phyloP scores from a whole-genome alignment of 495 filamentous ascomycete genomes.

The Chaetomium tenue region DNA sequence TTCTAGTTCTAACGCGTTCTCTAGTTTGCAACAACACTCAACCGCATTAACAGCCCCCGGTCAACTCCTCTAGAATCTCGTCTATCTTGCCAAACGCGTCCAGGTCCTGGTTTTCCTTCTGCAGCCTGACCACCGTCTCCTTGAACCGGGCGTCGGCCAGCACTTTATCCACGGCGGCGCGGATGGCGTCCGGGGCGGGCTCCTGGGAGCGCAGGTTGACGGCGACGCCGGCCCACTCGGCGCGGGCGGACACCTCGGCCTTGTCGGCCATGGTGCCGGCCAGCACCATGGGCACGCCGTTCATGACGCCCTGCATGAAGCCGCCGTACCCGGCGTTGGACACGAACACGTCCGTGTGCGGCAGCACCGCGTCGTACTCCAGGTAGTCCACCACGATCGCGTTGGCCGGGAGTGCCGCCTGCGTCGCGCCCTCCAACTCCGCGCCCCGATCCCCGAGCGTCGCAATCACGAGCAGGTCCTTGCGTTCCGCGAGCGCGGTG shows the following conservation, averaged over 20 bases:
- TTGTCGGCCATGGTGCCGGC: conserved; percentile 43
- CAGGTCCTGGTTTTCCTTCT: conserved; percentile 27
- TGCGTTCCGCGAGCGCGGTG: conserved; percentile 27
- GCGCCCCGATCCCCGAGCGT: conserved; percentile 34
- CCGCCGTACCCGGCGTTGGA: conserved; percentile 44
- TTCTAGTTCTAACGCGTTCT: too few species aligned
- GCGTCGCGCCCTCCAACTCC: background rate
- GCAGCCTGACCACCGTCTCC: conserved; percentile 22
- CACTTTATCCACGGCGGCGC: conserved; percentile 33
- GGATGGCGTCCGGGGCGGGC: conserved; percentile 30
- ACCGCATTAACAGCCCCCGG: background rate
- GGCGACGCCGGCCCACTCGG: conserved; percentile 38
- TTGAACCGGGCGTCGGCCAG: conserved; percentile 22
- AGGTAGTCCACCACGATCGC: conserved; percentile 38
- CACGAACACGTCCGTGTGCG: conserved; percentile 39
- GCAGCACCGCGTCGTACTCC: conserved; percentile 39
- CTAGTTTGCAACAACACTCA: too few species aligned
- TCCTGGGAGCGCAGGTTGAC: conserved; percentile 32
- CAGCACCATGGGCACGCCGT: conserved; percentile 43
- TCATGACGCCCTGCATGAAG: conserved; percentile 41
- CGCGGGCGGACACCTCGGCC: conserved; percentile 35
- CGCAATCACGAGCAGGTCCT: conserved; percentile 35
- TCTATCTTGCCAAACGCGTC: conserved; percentile 23
- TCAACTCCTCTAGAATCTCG: conserved; percentile 19
- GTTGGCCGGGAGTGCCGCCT: conserved; percentile 28